A percentile compares a stretch with the other conserved stretches of the same genome.
Evolutionary conservation across 2,329 filamentous ascomycete species (phyloP).

Genomic region (Trichoderma harzianum): DNA sequence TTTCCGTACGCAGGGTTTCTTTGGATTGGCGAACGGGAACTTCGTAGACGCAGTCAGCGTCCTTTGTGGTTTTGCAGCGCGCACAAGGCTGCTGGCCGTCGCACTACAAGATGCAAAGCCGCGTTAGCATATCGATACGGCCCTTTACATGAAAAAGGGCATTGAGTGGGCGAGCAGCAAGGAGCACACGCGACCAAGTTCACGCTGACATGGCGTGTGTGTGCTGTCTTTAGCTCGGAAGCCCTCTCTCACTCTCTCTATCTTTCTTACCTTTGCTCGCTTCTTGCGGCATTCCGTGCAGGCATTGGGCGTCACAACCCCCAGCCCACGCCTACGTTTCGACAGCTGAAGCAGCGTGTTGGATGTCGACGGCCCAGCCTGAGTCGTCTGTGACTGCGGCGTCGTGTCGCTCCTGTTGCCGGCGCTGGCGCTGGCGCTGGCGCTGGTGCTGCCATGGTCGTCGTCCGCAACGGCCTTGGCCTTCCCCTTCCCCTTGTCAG

Average conservation of each 20-base stretch:
- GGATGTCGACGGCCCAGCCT: conserved; percentile 10
- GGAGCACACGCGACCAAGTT: not conserved
- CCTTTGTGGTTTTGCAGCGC: conserved; percentile 53
- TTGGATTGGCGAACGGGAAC: conserved; percentile 62
- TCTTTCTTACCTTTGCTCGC: conserved; percentile 52
- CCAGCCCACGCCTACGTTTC: conserved; percentile 53
- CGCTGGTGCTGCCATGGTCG: conserved; percentile 32
- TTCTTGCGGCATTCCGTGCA: conserved; percentile 62
- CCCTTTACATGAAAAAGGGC: not conserved
- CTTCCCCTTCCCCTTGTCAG: not conserved
- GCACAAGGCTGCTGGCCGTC: conserved; percentile 56
- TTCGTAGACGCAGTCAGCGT: conserved; percentile 58
- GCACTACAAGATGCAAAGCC: conserved; percentile 42
- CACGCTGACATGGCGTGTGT: not conserved
- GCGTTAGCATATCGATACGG: not conserved
- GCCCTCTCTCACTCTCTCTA: conserved; percentile 1
- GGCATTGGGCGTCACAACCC: conserved; percentile 57
- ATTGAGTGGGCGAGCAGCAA: not conserved
- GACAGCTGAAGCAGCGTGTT: conserved; percentile 32
- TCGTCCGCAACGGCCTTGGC: conserved; percentile 17
- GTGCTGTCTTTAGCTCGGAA: not conserved
- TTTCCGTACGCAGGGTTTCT: conserved; percentile 57
- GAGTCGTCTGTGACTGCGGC: conserved; percentile 30
- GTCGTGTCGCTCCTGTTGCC: conserved; percentile 28
- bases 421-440: conserved; percentile 30